A percentile compares a stretch with the other conserved stretches of the same genome.
phyloP scores from a whole-genome alignment of 306 rosid species.

The Leucaena leucocephala region DNA sequence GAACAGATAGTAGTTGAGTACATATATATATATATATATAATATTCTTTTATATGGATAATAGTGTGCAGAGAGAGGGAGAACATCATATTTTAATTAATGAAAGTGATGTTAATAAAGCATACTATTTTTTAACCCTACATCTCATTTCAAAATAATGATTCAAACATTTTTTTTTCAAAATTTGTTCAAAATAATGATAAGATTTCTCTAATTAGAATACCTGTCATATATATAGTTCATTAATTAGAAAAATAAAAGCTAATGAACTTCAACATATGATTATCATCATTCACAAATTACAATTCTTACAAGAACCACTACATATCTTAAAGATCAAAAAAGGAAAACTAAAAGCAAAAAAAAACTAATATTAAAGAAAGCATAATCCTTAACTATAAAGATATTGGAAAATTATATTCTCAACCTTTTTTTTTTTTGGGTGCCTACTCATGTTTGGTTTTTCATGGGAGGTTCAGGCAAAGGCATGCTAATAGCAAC shows the following conservation, averaged over 20 bases:
- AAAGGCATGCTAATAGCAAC: conserved; percentile 44
- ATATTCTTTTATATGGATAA: no score
- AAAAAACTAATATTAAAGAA: not conserved
- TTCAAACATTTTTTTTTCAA: no score
- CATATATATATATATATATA: no score
- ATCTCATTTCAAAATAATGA: no score
- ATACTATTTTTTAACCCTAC: no score
- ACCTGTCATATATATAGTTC: no score
- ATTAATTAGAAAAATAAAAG: not conserved
- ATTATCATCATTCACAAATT: not conserved
- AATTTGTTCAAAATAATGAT: no score
- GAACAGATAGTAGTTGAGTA: no score
- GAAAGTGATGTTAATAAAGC: no score
- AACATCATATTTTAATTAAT: no score
- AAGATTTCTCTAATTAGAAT: no score
- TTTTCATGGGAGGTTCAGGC: conserved; percentile 34
- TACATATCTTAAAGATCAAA: not conserved
- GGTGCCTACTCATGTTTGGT: conserved; percentile 20
- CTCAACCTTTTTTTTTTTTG: conserved; percentile 18
- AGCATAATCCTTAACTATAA: not conserved
- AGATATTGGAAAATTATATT: not conserved
- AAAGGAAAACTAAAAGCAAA: not conserved
- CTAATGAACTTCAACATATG: not conserved
- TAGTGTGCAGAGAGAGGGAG: no score
- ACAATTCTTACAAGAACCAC: not conserved